Percentiles rank a stretch among this genome's conserved stretches.
Conservation (phyloP, 345 rosid species). For the Dipteronia sinensis region DNA sequence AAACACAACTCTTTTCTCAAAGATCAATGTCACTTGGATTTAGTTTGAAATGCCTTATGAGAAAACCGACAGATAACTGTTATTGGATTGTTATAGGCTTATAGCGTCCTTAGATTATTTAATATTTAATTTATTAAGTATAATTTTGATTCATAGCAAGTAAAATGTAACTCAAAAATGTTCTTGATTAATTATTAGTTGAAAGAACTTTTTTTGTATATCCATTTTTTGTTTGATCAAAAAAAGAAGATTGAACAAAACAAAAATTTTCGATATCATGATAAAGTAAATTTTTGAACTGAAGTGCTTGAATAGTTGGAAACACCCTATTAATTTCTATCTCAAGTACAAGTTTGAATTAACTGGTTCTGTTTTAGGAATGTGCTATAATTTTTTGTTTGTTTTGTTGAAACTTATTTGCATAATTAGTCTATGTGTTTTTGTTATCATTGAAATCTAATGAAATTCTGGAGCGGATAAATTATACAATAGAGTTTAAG, state of each 20-base stretch:
- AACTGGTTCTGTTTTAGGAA: background rate
- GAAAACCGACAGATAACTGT: conserved; percentile 40
- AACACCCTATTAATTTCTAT: background rate
- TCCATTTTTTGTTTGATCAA: too few species aligned
- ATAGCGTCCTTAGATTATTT: too few species aligned
- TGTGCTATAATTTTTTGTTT: background rate
- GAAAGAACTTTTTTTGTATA: too few species aligned
- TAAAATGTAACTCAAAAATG: too few species aligned
- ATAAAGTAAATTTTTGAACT: background rate
- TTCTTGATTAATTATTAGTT: too few species aligned
- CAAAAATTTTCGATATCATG: too few species aligned
- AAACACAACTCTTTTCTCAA: conserved; percentile 45
- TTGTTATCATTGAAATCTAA: background rate
- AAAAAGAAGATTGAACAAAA: too few species aligned
- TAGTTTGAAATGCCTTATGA: conserved; percentile 27
- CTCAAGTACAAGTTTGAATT: background rate
- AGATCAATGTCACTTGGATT: conserved; percentile 41
- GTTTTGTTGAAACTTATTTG: too few species aligned
- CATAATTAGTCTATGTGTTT: background rate
- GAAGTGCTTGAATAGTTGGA: background rate
- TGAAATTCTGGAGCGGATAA: conserved; percentile 5
- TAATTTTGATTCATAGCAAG: too few species aligned
- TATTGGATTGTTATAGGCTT: too few species aligned
- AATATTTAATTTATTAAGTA: too few species aligned
- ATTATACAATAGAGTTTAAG: conserved; percentile 5